Percentiles rank a stretch among this genome's conserved stretches.
Evolutionary conservation across 2,329 filamentous ascomycete genomes (phyloP).

Genomic region (Colletotrichum sp.): DNA sequence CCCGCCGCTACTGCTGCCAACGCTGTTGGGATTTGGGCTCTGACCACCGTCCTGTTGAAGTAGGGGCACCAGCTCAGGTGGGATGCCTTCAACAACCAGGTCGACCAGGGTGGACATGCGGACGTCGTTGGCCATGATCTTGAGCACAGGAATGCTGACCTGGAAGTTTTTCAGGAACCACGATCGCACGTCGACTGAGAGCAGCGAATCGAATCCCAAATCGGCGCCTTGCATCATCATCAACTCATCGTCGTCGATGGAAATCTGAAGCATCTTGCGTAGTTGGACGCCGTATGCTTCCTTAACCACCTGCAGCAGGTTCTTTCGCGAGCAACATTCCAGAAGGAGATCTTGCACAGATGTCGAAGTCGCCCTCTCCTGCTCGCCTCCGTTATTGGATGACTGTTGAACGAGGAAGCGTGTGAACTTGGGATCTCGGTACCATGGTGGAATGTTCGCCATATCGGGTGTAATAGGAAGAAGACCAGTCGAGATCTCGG

Average conservation of each 20-base stretch:
- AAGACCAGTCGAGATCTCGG: background rate
- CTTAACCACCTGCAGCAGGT: background rate
- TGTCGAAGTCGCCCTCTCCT: background rate
- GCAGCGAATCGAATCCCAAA: constrained; percentile 30
- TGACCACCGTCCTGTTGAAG: background rate
- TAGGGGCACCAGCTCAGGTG: background rate
- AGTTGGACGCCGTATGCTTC: background rate
- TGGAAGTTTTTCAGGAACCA: constrained; percentile 52
- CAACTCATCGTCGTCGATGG: constrained; percentile 5
- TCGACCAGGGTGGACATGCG: background rate
- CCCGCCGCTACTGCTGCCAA: constrained; percentile 25
- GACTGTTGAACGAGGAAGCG: background rate
- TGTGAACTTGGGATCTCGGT: background rate
- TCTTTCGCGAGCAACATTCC: background rate
- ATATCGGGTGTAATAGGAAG: background rate
- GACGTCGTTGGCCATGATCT: background rate
- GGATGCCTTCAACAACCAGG: background rate
- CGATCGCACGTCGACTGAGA: constrained; percentile 39
- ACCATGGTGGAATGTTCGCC: background rate
- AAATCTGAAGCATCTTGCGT: constrained; percentile 17
- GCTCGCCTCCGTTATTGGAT: background rate
- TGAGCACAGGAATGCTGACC: constrained; percentile 47
- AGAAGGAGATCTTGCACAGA: background rate
- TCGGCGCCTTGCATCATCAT: constrained; percentile 1
- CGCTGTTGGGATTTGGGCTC: background rate